Evolutionary conservation across 179 eudicot genomes (phyloP).

Genomic region (Amaranthus tricolor): DNA sequence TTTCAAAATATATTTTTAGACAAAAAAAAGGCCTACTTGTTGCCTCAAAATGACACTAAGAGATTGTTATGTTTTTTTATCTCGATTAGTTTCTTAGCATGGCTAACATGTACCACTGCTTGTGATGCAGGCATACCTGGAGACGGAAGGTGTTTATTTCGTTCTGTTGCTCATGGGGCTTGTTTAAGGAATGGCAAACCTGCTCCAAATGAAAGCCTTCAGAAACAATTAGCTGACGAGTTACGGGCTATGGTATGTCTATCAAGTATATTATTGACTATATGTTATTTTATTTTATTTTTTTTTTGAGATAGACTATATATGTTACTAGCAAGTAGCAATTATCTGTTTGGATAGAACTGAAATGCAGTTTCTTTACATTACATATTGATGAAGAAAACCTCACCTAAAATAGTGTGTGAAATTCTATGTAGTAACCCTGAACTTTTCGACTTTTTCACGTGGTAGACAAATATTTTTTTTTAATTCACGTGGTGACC

Average conservation of each 20-base stretch:
- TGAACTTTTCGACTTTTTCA: too few relatives aligned
- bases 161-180: constrained; percentile 95
- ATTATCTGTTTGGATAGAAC: background rate
- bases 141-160: constrained; percentile 95
- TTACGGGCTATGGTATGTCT: constrained; percentile 67
- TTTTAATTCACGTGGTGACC: too few relatives aligned
- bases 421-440: too few relatives aligned
- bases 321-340: background rate
- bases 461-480: too few relatives aligned
- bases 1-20: too few relatives aligned
- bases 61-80: background rate
- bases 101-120: constrained; percentile 11
- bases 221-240: constrained; percentile 85
- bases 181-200: constrained; percentile 72
- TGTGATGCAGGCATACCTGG: constrained; percentile 78
- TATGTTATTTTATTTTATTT: too few relatives aligned
- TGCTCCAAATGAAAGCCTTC: constrained; percentile 70
- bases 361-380: background rate
- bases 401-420: background rate
- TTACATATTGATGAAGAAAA: background rate
- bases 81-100: background rate
- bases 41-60: background rate
- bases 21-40: background rate
- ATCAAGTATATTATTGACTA: constrained; percentile 1
- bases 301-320: too few relatives aligned